A percentile compares a stretch with the other conserved stretches of the same genome.
phyloP scores from a whole-genome alignment of 2,329 filamentous ascomycete species.

The Ascochyta viciae-villosae region DNA sequence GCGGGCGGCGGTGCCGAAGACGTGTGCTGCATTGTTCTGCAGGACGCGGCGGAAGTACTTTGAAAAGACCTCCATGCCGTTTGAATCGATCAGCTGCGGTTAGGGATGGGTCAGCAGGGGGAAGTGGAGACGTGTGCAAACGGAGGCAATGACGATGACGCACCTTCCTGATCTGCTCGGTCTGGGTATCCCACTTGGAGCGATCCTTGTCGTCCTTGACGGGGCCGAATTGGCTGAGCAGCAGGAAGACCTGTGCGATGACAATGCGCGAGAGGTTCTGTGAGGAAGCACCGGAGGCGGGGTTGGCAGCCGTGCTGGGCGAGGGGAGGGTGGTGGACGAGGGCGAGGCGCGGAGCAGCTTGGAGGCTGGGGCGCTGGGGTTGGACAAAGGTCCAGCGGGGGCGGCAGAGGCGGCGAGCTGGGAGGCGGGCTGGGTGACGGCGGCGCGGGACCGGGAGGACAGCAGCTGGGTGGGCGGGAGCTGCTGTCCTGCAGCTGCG shows the following conservation, averaged over 20 bases:
- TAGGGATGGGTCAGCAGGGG: constrained; percentile 25
- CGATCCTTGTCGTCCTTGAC: constrained; percentile 94
- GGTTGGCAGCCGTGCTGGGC: constrained; percentile 60
- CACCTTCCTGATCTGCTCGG: constrained; percentile 91
- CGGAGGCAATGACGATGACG: constrained; percentile 47
- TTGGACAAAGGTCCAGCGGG: constrained; percentile 59
- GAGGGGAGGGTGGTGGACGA: constrained; percentile 63
- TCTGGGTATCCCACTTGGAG: constrained; percentile 90
- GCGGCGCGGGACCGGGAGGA: constrained; percentile 64
- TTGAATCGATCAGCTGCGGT: constrained; percentile 84
- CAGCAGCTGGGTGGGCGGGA: constrained; percentile 60
- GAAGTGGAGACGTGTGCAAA: constrained; percentile 9
- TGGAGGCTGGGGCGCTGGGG: constrained; percentile 63
- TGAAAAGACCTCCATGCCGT: constrained; percentile 98
- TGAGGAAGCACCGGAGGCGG: constrained; percentile 49
- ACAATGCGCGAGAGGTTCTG: constrained; percentile 82
- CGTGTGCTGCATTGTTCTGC: constrained; percentile 86
- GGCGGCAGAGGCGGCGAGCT: constrained; percentile 62
- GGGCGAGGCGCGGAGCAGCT: constrained; percentile 67
- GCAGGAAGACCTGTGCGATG: constrained; percentile 91
- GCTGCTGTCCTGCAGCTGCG: constrained; percentile 64
- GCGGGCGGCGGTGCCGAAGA: constrained; percentile 82
- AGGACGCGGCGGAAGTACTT: constrained; percentile 95
- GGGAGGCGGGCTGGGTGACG: constrained; percentile 60
- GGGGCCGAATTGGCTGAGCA: constrained; percentile 73